Base-by-base conservation (phyloP, 164 flowering plant species). In the Akebia trifoliata region DNA sequence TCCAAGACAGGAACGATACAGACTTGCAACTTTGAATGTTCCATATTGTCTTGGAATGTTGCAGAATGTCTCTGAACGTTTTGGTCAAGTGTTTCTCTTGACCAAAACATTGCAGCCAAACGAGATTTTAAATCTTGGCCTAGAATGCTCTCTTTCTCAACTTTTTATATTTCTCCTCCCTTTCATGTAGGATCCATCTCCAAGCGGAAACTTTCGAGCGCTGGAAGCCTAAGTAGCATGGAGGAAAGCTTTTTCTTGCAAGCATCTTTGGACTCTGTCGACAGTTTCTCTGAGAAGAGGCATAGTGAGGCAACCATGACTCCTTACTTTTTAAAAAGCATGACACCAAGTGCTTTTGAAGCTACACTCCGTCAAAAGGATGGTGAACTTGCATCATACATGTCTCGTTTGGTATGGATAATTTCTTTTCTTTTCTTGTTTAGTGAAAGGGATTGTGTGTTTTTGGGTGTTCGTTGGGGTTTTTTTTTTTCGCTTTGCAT, bases 341-440 rank as follows among this genome's bases (percentile, higher is more conserved):
- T 90, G 86, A 90, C 90, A 17, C 86, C 96, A 49, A 79, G 78
- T 74, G 70, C 96, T 58, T 90, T 83, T 68, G 99, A 90, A 76
- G 78, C 95, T 46, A 72, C 88, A 50, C 86, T 94, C 56, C 90
- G 97, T 54, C 99, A 88, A 61, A 90, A 90, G 73, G 97, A 94
- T 75, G 97, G 99, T 54, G 99, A 94, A 76, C 89, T 94, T 65
- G 81, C 95, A 4, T 94, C 97, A 28, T 94, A 90, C 61, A 85
- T 86, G 79, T 86, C 99, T 34, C 94, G 99, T 57, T 72, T 94
- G 96, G 99, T 94, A 81, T 45, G 74, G 0, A 55, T 50, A 44
- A 11, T 30, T 30, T 24, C 26, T 69, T 15, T 45, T 17, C 57
- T 31, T 47, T 39, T 36, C 11, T 15, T 20, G 28, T 17, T 35